Conservation (phyloP, 768 basidiomycete genomes). For the Galerina sulciceps region DNA sequence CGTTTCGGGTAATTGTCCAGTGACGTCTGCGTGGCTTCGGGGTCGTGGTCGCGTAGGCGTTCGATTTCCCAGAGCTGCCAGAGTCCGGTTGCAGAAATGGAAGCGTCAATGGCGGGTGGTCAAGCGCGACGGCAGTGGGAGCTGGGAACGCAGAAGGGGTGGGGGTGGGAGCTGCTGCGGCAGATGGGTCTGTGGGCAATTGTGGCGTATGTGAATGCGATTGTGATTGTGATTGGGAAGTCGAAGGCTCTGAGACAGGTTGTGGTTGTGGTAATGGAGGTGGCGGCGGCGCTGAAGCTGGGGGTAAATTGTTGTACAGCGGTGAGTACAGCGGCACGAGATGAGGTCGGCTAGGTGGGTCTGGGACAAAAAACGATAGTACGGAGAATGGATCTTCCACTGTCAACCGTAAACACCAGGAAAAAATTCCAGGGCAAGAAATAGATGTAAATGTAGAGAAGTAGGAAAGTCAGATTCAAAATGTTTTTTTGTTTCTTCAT, state of each 20-base stretch:
- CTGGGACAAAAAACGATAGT: conserved; percentile 65
- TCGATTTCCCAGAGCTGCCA: conserved; percentile 12
- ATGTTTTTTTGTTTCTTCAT: background rate
- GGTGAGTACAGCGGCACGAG: conserved; percentile 62
- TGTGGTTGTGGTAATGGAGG: conserved; percentile 7
- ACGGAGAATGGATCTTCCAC: conserved; percentile 83
- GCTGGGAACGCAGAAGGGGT: conserved; percentile 24
- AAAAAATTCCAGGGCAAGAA: conserved; percentile 1
- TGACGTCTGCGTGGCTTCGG: conserved; percentile 48
- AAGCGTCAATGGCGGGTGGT: conserved; percentile 24
- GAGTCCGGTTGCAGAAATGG: conserved; percentile 17
- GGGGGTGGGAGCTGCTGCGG: conserved; percentile 20
- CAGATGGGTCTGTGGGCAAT: conserved; percentile 22
- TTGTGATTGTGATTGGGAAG: conserved; percentile 16
- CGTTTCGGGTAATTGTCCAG: conserved; percentile 63
- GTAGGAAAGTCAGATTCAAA: background rate
- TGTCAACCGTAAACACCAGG: conserved; percentile 28
- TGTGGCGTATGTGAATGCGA: conserved; percentile 25
- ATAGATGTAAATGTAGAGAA: background rate
- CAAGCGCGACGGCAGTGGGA: conserved; percentile 28
- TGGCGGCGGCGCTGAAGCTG: conserved; percentile 16
- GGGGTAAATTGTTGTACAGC: conserved; percentile 25
- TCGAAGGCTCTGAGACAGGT: background rate
- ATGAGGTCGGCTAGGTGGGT: conserved; percentile 56
- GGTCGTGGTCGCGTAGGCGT: background rate